Conservation (phyloP, 2,329 filamentous ascomycete genomes). For the Stenocarpella maydis region DNA sequence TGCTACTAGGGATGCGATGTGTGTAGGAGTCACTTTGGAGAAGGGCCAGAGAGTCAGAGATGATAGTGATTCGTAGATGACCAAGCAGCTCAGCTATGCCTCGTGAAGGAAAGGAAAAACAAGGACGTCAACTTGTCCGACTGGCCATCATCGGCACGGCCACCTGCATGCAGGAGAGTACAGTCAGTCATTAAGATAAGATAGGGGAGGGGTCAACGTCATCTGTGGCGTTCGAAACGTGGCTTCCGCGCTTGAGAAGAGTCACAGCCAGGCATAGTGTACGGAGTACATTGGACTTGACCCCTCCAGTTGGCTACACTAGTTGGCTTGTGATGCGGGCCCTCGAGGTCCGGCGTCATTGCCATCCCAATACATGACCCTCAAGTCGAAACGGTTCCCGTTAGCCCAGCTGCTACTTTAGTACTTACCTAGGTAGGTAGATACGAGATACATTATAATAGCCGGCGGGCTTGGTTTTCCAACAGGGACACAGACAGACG, state of each 20-base stretch:
- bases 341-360: background rate
- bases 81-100: background rate
- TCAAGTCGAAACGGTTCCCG: background rate
- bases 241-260: constrained; percentile 16
- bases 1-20: background rate
- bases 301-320: constrained; percentile 22
- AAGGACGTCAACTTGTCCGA: constrained; percentile 36
- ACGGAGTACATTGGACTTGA: background rate
- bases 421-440: too few relatives aligned
- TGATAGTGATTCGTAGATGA: background rate
- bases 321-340: constrained; percentile 4
- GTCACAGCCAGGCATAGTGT: background rate
- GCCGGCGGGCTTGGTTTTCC: background rate
- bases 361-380: background rate
- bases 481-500: background rate
- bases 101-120: background rate
- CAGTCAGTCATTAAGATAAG: constrained; percentile 10
- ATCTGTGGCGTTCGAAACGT: constrained; percentile 31
- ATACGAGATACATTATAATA: too few relatives aligned
- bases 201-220: constrained; percentile 26
- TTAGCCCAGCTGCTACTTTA: background rate
- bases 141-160: background rate
- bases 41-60: background rate
- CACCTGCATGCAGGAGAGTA: background rate
- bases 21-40: background rate